Conservation (phyloP, 2,329 filamentous ascomycete genomes). For the Massarina eburnea region DNA sequence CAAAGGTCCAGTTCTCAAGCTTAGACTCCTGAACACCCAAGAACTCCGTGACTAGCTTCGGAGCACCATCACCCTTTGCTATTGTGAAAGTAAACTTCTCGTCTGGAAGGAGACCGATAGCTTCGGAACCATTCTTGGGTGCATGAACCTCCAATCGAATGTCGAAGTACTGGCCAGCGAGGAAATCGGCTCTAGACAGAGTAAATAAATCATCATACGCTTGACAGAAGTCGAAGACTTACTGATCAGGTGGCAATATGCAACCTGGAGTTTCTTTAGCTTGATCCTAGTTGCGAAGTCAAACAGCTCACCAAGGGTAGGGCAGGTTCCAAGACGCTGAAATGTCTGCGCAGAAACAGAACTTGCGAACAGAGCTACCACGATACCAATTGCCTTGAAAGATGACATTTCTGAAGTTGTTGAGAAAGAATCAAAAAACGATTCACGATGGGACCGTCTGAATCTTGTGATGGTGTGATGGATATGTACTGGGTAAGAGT, state of each 20-base stretch:
- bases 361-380: slow-evolving; percentile 30
- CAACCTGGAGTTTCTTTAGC: slow-evolving; percentile 41
- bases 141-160: slow-evolving; percentile 81
- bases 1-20: slow-evolving; percentile 79
- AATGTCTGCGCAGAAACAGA: slow-evolving; percentile 54
- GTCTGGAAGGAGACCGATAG: slow-evolving; percentile 70
- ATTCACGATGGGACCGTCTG: slow-evolving; percentile 15
- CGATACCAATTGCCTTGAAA: slow-evolving; percentile 27
- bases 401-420: slow-evolving; percentile 33
- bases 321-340: slow-evolving; percentile 58
- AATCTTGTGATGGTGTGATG: too few species aligned
- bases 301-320: slow-evolving; percentile 50
- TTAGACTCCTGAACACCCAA: slow-evolving; percentile 71
- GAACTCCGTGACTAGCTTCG: slow-evolving; percentile 63
- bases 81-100: slow-evolving; percentile 76
- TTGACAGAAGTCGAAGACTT: slow-evolving; percentile 21
- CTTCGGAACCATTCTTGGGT: slow-evolving; percentile 78
- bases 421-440: neutral
- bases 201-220: slow-evolving; percentile 7
- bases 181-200: slow-evolving; percentile 66
- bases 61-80: slow-evolving; percentile 60
- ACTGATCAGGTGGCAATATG: slow-evolving; percentile 62
- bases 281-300: neutral
- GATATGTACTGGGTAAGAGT: too few species aligned
- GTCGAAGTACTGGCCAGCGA: slow-evolving; percentile 82